Conservation (phyloP, 2,329 filamentous ascomycete genomes). For the Fusarium sp. region DNA sequence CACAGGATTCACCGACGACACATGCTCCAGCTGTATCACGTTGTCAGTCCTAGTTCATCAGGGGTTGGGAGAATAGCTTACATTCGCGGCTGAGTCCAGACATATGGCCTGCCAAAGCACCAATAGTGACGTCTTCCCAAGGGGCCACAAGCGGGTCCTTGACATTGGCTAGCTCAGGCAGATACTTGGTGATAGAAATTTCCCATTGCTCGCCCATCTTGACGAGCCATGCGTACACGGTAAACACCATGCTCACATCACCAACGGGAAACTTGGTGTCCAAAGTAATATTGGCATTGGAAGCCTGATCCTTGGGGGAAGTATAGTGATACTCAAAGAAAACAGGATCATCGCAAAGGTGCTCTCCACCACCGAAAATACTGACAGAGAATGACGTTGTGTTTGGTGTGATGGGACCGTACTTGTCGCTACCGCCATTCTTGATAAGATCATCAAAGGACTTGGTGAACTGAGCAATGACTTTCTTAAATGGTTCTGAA, state of each 20-base stretch:
- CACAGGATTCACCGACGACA: constrained; percentile 5
- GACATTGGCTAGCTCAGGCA: constrained; percentile 40
- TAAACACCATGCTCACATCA: constrained; percentile 48
- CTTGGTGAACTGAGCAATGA: constrained; percentile 8
- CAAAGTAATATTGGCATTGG: constrained; percentile 26
- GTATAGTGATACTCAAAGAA: constrained; percentile 41
- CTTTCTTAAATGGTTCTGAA: neutral
- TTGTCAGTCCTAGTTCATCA: neutral
- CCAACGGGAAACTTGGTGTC: constrained; percentile 45
- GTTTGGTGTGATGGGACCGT: constrained; percentile 24
- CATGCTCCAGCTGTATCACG: constrained; percentile 17
- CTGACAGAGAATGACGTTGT: constrained; percentile 36
- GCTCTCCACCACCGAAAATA: constrained; percentile 28
- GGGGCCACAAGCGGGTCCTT: neutral
- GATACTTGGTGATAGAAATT: constrained; percentile 42
- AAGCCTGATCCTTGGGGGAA: constrained; percentile 15
- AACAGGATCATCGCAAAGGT: constrained; percentile 6
- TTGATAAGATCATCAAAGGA: constrained; percentile 28
- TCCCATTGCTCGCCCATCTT: constrained; percentile 46
- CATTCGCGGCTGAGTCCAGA: constrained; percentile 37
- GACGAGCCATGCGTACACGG: constrained; percentile 48
- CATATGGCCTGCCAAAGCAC: constrained; percentile 33
- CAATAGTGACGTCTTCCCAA: constrained; percentile 36
- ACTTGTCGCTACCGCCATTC: constrained; percentile 27
- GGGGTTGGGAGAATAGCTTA: neutral